Evolutionary conservation across 345 rosid genomes (phyloP), one percentile per base, ranked within the genome.

Genomic region (Hibiscus mutabilis): DNA sequence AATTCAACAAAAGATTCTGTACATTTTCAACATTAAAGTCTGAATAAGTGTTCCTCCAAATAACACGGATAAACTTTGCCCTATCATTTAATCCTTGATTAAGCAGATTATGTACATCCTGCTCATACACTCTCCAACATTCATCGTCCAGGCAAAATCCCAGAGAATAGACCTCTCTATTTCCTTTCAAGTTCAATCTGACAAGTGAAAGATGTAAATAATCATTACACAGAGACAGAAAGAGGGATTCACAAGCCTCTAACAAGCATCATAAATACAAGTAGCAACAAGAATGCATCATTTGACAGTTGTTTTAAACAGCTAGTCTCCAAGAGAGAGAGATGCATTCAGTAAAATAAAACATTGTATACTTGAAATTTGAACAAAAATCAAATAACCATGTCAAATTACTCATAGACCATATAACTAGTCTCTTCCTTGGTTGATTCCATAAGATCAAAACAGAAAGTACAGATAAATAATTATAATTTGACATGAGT

Each of bases 131-230:
- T 84, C 96, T 88, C 98, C 98, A 94, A 74, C 88, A 87, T 76
- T 94, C 98, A 70, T 83, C 87, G 77, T 94, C 98, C 82, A 84
- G 84, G 85, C 98, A 94, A 82, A 79, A 86, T 74, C 89, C 97
- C 60, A 81, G 77, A 18, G 83, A 71, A 74, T 74, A 66, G 64
- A 79, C 78, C 76, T 86, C 83, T 21, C 68, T 61, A 58, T 80
- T 81, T 71, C 87, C 96, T 69, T 79, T 82, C 74, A 92, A 79
- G 76, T 86, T 86, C 78, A 92, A 81, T 83, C 99, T 94, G 76
- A 63, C 53, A 68, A 78, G 47, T 73, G 46, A 75, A 76, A 66
- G 8, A 75, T 76, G 62, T 70, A 73, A 68, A 76, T 49, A 49
- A 53, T 49, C 14, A 27, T 18, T 72, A 67, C 12, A 67, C 56